Evolutionary conservation across 2,329 filamentous ascomycete species (phyloP), one percentile per base, ranked within the genome.

Genomic region (Calonectria ilicicola): DNA sequence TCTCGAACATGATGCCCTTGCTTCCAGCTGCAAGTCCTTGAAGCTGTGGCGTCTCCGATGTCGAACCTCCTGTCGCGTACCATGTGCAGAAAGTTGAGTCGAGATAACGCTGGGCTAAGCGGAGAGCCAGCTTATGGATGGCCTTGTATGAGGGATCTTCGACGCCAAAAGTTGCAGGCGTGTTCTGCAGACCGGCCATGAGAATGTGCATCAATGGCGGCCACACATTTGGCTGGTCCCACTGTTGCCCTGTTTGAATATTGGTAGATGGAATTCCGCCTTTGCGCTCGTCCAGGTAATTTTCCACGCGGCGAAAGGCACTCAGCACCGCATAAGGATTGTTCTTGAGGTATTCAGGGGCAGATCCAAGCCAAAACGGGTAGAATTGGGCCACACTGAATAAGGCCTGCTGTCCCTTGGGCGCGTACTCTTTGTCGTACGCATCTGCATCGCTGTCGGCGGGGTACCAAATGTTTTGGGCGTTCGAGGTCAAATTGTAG

Each of bases 191-290:
- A 8, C 90, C 91, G 46, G 90, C 80, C 84, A 93, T 93, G 29
- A 93, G 84, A 51, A 91, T 86, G 81, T 93, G 90, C 84, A 91
- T 89, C 63, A 93, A 86, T 3, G 91, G 91, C 14, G 92, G 92
- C 92, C 92, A 94, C 29, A 93, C 92, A 77, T 91, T 93, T 0
- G 91, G 91, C 80, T 93, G 88, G 68, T 94, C 92, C 92, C 92
- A 94, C 79, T 93, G 92, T 84, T 93, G 89, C 17, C 89, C 89
- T 0, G 91, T 90, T 56, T 82, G 78, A 69, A 91, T 83, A 78
- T 93, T 93, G 5, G 91, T 92, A 0, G 92, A 90, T 2, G 91
- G 86, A 53, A 93, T 89, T 42, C 88, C 91, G 42, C 92, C 92
- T 0, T 82, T 81, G 15, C 87, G 86, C 35, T 82, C 80, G 14